Conservation (phyloP, 1,284 basidiomycete genomes). For the Inonotus obliquus region DNA sequence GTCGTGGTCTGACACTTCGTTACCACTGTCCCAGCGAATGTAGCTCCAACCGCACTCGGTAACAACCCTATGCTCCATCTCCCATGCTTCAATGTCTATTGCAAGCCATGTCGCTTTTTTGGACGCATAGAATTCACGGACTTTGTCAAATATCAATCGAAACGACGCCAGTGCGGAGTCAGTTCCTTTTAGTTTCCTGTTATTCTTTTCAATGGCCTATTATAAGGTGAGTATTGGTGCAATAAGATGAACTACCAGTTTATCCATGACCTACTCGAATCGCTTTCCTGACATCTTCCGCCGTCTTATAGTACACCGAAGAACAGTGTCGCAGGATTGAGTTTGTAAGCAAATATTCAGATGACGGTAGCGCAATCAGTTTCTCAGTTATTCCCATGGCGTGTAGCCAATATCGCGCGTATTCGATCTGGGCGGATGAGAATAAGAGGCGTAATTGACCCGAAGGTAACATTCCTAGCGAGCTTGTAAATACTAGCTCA, state of each 20-base stretch:
- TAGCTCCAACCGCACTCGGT: constrained; percentile 76
- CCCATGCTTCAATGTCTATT: constrained; percentile 79
- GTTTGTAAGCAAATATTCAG: constrained; percentile 59
- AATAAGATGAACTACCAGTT: no score
- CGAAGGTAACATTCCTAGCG: constrained; percentile 8
- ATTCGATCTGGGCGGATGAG: constrained; percentile 80
- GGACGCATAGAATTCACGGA: constrained; percentile 56
- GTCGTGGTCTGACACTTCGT: constrained; percentile 42
- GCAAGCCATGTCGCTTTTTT: constrained; percentile 67
- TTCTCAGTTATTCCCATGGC: constrained; percentile 62
- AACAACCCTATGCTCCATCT: constrained; percentile 60
- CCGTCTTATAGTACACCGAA: constrained; percentile 51
- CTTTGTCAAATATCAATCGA: constrained; percentile 59
- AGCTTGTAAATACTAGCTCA: not conserved
- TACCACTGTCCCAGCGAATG: constrained; percentile 49
- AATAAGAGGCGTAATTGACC: constrained; percentile 53
- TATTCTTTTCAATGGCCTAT: constrained; percentile 71
- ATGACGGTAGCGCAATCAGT: constrained; percentile 65
- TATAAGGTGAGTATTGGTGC: no score
- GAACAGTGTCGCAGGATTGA: constrained; percentile 51
- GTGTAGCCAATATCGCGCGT: constrained; percentile 79
- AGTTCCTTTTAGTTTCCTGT: constrained; percentile 61
- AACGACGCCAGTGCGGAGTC: constrained; percentile 44
- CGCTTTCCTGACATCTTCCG: constrained; percentile 48
- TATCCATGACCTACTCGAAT: constrained; percentile 52